phyloP scores from a whole-genome alignment of 192 early-diverging fungal species.

The Backusella mclennaniae region DNA sequence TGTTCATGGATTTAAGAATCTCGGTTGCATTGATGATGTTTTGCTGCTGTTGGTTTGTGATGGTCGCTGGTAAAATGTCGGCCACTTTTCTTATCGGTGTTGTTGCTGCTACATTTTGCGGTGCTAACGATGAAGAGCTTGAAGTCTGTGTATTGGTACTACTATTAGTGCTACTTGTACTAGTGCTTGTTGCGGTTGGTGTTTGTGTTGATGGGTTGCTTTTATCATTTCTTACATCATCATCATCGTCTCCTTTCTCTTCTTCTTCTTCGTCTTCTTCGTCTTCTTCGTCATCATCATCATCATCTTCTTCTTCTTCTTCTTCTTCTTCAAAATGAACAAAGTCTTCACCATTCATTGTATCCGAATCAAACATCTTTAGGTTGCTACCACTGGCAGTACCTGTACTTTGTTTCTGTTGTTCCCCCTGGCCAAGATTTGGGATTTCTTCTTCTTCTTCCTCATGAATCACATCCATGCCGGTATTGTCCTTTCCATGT shows the following conservation, averaged over 20 bases:
- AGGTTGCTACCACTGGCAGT: background rate
- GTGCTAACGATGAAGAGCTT: background rate
- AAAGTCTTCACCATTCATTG: constrained; percentile 4
- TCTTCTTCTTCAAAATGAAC: background rate
- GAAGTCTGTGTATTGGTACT: background rate
- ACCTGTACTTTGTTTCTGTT: background rate
- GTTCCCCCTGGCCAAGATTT: background rate
- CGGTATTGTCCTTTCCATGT: background rate
- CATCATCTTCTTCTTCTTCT: background rate
- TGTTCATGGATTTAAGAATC: constrained; percentile 22
- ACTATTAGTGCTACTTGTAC: background rate
- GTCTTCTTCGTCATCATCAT: too few relatives aligned
- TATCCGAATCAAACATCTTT: background rate
- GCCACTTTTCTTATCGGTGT: background rate
- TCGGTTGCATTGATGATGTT: constrained; percentile 14
- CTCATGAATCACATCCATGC: background rate
- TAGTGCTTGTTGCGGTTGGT: constrained; percentile 13
- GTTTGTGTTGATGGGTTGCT: constrained; percentile 11
- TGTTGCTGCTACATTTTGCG: background rate
- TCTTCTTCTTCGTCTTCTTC: background rate
- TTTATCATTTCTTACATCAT: too few relatives aligned
- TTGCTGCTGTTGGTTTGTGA: background rate
- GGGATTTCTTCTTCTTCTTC: background rate
- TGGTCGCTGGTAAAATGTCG: background rate
- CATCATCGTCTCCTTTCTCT: background rate